These are phyloP conservation scores for Coniella lustricola DNA, from an alignment of 2,329 filamentous ascomycete genomes.

Conservation along the genomic window DNA sequence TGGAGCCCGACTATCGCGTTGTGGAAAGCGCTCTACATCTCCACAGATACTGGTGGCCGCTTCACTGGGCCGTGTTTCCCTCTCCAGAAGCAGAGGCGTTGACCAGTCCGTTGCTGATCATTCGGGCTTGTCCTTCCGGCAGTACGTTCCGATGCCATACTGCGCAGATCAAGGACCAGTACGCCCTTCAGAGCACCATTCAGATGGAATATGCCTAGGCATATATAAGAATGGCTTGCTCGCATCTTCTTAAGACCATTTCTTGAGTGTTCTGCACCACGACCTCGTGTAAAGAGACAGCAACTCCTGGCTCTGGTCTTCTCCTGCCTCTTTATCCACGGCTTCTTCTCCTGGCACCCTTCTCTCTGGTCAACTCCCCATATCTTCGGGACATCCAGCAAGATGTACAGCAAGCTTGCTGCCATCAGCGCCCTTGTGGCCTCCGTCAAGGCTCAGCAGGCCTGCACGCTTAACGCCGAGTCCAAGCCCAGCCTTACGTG, in stretches of 20 bases:
- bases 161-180: not conserved
- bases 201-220: too few species aligned
- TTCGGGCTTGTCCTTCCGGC: not conserved
- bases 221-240: too few species aligned
- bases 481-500: slow-evolving; percentile 47
- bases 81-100: not conserved
- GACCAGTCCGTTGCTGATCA: not conserved
- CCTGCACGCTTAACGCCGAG: slow-evolving; percentile 39
- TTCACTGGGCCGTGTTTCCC: slow-evolving; percentile 8
- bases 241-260: not conserved
- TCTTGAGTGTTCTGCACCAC: not conserved
- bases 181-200: not conserved
- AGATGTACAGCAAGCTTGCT: slow-evolving; percentile 4
- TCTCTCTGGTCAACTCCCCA: not conserved
- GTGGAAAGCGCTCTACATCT: not conserved
- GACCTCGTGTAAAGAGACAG: not conserved
- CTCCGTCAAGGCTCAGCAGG: slow-evolving; percentile 6
- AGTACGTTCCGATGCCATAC: not conserved
- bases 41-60: not conserved
- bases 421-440: slow-evolving; percentile 5
- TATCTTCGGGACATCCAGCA: not conserved
- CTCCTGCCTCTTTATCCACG: not conserved
- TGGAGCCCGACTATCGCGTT: not conserved
- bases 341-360: not conserved
- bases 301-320: not conserved